Percentiles rank a stretch among this genome's conserved stretches.
These are phyloP conservation scores for Exophiala xenobiotica DNA, from an alignment of 2,329 filamentous ascomycete species.

Conservation along the genomic window DNA sequence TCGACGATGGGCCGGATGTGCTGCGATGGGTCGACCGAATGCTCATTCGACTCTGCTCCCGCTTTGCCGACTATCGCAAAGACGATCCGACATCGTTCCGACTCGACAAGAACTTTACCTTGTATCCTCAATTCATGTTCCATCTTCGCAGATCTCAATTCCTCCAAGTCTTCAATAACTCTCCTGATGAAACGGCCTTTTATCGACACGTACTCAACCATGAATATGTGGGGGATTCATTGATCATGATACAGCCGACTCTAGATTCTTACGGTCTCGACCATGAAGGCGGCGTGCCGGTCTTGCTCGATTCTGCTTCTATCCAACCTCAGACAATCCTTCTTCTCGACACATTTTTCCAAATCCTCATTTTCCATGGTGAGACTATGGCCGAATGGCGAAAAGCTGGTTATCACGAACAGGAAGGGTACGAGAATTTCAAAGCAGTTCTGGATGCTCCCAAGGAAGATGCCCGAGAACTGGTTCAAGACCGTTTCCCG, in stretches of 20 bases:
- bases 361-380: constrained; percentile 98
- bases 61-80: constrained; percentile 97
- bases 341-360: constrained; percentile 97
- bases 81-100: constrained; percentile 97
- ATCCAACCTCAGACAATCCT: constrained; percentile 94
- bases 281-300: constrained; percentile 86
- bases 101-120: constrained; percentile 96
- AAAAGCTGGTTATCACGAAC: constrained; percentile 95
- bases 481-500: constrained; percentile 97
- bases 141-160: constrained; percentile 96
- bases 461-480: constrained; percentile 94
- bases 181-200: constrained; percentile 98
- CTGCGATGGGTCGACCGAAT: constrained; percentile 97
- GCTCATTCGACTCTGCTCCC: constrained; percentile 92
- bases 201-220: constrained; percentile 96
- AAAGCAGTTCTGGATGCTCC: constrained; percentile 81
- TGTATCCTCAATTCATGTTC: constrained; percentile 99
- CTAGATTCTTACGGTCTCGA: constrained; percentile 97
- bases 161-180: constrained; percentile 99
- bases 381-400: constrained; percentile 98
- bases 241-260: constrained; percentile 98
- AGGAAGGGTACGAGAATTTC: constrained; percentile 98
- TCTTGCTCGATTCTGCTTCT: constrained; percentile 92
- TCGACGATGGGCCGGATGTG: constrained; percentile 97
- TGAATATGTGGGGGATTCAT: constrained; percentile 92